These are phyloP conservation scores for Aspergillus asperescens DNA, from an alignment of 495 filamentous ascomycete species.

Conservation along the genomic window DNA sequence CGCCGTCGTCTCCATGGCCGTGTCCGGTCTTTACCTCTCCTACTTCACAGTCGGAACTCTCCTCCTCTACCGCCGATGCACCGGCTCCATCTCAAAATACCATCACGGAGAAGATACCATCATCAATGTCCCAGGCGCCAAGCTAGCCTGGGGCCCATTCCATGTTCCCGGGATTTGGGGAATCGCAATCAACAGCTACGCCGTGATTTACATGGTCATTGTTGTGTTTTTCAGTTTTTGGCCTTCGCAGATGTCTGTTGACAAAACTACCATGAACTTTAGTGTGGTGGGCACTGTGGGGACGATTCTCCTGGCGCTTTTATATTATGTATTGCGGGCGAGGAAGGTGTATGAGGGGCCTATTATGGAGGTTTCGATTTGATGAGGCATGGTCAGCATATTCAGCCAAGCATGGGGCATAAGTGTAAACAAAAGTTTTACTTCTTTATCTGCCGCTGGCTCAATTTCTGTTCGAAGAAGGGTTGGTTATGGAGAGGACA, in stretches of 20 bases:
- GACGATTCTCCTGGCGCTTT: conserved; percentile 38
- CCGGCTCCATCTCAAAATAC: conserved; percentile 27
- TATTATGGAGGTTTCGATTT: no score
- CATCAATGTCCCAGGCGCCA: conserved; percentile 27
- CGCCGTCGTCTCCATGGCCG: conserved; percentile 38
- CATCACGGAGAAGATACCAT: conserved; percentile 16
- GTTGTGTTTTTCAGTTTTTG: conserved; percentile 51
- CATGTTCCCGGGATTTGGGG: conserved; percentile 28
- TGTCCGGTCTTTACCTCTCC: conserved; percentile 39
- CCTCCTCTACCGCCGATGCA: conserved; percentile 44
- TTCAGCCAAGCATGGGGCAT: no score
- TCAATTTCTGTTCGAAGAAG: no score
- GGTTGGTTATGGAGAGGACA: no score
- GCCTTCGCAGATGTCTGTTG: conserved; percentile 33
- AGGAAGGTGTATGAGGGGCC: conserved; percentile 42
- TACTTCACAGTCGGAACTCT: conserved; percentile 41
- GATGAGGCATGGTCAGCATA: no score
- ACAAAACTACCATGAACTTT: conserved; percentile 40
- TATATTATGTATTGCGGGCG: conserved; percentile 43
- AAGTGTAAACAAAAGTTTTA: no score
- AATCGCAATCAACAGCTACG: conserved; percentile 24
- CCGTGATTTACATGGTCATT: conserved; percentile 43
- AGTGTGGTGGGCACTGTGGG: conserved; percentile 39
- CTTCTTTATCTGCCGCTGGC: no score
- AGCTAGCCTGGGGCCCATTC: conserved; percentile 40